Conservation (phyloP, 192 early-diverging fungal species). For the Chytriomyces confervae region DNA sequence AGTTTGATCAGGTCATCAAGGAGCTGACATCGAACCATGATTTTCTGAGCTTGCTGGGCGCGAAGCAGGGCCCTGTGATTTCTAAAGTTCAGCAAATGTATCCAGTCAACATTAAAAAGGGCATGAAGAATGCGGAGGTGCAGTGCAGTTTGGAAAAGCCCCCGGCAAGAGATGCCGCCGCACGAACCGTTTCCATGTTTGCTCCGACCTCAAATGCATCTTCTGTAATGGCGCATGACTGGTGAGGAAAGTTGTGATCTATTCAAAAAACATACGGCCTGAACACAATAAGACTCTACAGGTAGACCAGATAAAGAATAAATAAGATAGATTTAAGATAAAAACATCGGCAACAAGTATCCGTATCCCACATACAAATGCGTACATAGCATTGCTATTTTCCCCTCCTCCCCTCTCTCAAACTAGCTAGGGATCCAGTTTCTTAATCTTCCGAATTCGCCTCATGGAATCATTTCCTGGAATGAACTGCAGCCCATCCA, state of each 20-base stretch:
- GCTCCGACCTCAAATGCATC: no score
- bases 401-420: neutral
- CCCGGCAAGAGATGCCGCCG: neutral
- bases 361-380: no score
- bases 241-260: no score
- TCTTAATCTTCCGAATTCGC: neutral
- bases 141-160: conserved; percentile 23
- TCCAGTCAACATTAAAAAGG: neutral
- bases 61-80: conserved; percentile 1
- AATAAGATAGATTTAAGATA: no score
- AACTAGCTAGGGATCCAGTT: neutral
- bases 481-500: conserved; percentile 22
- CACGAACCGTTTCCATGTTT: no score
- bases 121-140: conserved; percentile 8
- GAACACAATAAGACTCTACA: no score
- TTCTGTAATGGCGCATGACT: no score
- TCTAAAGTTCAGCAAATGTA: conserved; percentile 19
- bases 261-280: no score
- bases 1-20: conserved; percentile 16
- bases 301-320: no score
- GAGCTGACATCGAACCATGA: conserved; percentile 4
- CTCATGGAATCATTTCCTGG: neutral
- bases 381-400: no score
- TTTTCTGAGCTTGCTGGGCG: neutral
- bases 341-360: no score